Conservation (phyloP, 768 basidiomycete species). For the Hypsizygus marmoreus region DNA sequence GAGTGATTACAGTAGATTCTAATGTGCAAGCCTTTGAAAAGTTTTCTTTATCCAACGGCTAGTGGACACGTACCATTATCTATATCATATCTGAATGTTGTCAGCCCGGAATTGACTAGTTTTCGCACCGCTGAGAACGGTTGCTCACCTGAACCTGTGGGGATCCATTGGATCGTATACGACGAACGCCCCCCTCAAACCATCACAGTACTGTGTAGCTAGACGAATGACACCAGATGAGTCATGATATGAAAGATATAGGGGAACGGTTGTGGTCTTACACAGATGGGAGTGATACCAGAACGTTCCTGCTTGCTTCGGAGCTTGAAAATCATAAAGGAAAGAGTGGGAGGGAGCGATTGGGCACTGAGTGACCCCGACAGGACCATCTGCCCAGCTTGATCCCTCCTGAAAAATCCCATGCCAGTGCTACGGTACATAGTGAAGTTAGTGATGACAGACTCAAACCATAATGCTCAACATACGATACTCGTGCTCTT, state of each 20-base stretch:
- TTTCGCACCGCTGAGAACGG: too few relatives aligned
- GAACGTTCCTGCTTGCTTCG: slow-evolving; percentile 33
- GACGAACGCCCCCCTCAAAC: slow-evolving; percentile 40
- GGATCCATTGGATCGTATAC: slow-evolving; percentile 36
- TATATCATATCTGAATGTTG: slow-evolving; percentile 23
- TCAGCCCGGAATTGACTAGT: too few relatives aligned
- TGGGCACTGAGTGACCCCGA: slow-evolving; percentile 49
- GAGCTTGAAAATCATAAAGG: slow-evolving; percentile 38
- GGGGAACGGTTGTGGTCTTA: neutral
- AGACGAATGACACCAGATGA: neutral
- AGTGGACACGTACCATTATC: slow-evolving; percentile 10
- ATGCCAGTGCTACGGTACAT: slow-evolving; percentile 60
- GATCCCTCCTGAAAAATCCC: slow-evolving; percentile 46
- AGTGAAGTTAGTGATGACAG: neutral
- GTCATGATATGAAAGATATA: too few relatives aligned
- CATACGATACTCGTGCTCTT: slow-evolving; percentile 34
- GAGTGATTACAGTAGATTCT: slow-evolving; percentile 29
- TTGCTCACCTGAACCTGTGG: slow-evolving; percentile 25
- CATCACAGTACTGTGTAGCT: slow-evolving; percentile 43
- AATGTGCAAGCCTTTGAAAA: neutral
- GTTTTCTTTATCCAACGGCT: slow-evolving; percentile 2
- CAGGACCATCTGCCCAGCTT: slow-evolving; percentile 47
- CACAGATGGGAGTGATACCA: slow-evolving; percentile 37
- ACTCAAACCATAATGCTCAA: neutral
- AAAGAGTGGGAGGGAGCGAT: slow-evolving; percentile 43